A percentile compares a stretch with the other conserved stretches of the same genome.
These are phyloP conservation scores for Pyrus bretschneideri DNA, from an alignment of 306 rosid genomes.

Conservation along the genomic window DNA sequence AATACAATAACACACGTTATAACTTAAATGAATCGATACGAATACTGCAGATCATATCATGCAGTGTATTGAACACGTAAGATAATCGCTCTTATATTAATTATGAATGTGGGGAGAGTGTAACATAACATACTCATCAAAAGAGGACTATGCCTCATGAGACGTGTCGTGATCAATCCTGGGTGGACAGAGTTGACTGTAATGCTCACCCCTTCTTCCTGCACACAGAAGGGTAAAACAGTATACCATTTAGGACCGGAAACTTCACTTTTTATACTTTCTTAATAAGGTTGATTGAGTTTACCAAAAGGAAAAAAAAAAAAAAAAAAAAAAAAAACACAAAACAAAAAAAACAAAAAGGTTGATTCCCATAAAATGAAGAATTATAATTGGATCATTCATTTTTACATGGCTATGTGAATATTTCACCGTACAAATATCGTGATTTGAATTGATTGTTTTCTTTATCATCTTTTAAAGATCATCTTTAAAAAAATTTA, in stretches of 20 bases:
- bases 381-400: too few species aligned
- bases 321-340: too few species aligned
- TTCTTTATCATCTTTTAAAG: too few species aligned
- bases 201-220: slow-evolving; percentile 83
- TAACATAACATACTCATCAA: slow-evolving; percentile 52
- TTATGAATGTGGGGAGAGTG: not conserved
- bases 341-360: too few species aligned
- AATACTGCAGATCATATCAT: accelerated
- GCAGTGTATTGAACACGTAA: not conserved
- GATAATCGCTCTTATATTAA: not conserved
- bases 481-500: too few species aligned
- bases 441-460: too few species aligned
- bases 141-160: slow-evolving; percentile 71
- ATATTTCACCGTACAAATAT: too few species aligned
- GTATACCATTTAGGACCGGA: not conserved
- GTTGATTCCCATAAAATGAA: too few species aligned
- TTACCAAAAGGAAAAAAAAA: too few species aligned
- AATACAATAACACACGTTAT: not conserved
- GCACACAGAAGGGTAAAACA: not conserved
- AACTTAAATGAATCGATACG: not conserved
- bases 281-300: too few species aligned
- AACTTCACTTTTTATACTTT: not conserved
- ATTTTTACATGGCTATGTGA: too few species aligned
- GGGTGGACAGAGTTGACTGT: slow-evolving; percentile 87
- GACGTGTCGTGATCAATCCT: slow-evolving; percentile 90